Evolutionary conservation across 441 rosid species (phyloP), one percentile per base, ranked within the genome.

Genomic region (Corymbia calophylla): DNA sequence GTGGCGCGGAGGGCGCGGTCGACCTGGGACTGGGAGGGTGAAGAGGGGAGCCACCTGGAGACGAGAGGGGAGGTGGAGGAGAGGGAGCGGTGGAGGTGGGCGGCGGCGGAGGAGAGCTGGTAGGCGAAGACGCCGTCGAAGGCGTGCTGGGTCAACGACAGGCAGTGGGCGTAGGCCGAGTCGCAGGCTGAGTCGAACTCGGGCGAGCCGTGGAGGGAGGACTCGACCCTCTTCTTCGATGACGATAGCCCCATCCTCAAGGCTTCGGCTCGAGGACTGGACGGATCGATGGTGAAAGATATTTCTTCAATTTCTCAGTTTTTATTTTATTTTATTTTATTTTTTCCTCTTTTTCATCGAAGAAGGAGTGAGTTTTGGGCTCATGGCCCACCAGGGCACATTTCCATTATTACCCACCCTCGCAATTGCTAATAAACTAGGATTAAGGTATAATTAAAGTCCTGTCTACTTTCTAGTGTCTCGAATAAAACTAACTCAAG

Each of bases 51-150:
- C 98, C 98, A 96, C 35, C 90, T 90, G 93, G 91, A 88, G 92
- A 96, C 85, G 54, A 94, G 92, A n/a, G 95, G 94, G 86, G 86
- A 91, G 3, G 88, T 47, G 89, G 93, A 39, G 89, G 93, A 90
- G 82, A 95, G 94, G 88, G 92, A 73, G 90, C 93, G 91, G 91
- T 96, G 96, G 94, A 97, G 94, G 89, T 94, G 93, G 9, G 89
- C 86, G 89, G 97, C 93, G 92, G 99, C 98, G 49, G 96, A 88
- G 62, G 89, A 87, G 89, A 97, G 98, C 90, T 97, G 99, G 93
- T 96, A 96, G 3, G 97, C 96, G 87, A 95, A 92, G 90, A 96
- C 96, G 35, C 99, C 99, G 55, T 89, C 64, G 93, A 96, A 96
- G 92, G 96, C 96, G 91, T 93, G 97, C 87, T 96, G 95, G 27